Base-by-base conservation (phyloP, 177 flowering plant species). In the Vitis hybrid region DNA sequence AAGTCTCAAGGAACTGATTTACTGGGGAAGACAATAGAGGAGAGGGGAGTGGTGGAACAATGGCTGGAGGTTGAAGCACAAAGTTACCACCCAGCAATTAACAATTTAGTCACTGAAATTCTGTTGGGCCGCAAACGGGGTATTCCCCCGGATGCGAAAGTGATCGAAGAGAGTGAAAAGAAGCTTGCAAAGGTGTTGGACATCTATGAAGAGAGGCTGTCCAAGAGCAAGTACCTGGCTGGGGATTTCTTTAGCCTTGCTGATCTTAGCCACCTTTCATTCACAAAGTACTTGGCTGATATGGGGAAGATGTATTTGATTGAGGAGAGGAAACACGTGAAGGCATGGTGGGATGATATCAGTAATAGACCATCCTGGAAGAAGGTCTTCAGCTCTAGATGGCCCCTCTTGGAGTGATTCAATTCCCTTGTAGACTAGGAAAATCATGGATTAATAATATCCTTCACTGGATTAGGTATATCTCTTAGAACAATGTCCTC, bases 331-430 rank as follows among this genome's bases (percentile, higher is more conserved):
- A 72, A 76, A 66, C 72, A 82, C 65, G 84, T 84, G 45, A 74
- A 78, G 70, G 75, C 69, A 11, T 82, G 87, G 87, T 84, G 87
- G 85, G 78, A 78, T 75, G 82, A 76, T 57, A 82, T 82, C 3
- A 72, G 70, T 67, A 72, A 50, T 70, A 76, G 87, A 55, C 83
- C 83, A 2, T 73, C 87, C 30, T 82, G 84, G 86, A 66, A 69
- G 73, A 79, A 78, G 74, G 79, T 74, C 78, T 59, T 3, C 51
- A 68, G 52, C 45, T 67, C 51, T 67, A 39, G 18, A 18, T 2
- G 51, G 51, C 32, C 32, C 5, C 32, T 30, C 32, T 30, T 30
- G 32, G 32, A 30, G 32, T 30, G 32, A 30, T 30, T 30, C 32
- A 30, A 30, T 30, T 30, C 32, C 32, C 32, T 30, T 30, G 32